A percentile compares a stretch with the other conserved stretches of the same genome.
Conservation (phyloP, 257 asterid genomes). For the Forsythia suspensa region DNA sequence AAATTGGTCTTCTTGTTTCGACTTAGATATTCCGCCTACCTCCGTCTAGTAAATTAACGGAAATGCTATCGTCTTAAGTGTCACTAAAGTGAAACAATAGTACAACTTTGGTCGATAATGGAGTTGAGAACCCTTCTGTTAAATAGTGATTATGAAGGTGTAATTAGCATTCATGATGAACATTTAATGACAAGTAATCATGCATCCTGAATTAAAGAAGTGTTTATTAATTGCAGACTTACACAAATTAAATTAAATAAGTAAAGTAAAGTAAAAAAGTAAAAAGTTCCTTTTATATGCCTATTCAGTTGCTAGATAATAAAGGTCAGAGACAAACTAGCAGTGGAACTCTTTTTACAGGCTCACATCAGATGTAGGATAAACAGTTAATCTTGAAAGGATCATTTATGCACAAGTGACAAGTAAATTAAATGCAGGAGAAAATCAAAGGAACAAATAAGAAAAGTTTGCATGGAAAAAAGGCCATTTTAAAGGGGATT, state of each 20-base stretch:
- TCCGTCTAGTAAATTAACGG: neutral
- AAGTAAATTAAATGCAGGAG: neutral
- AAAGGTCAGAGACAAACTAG: slow-evolving; percentile 9
- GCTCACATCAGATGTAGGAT: slow-evolving; percentile 1
- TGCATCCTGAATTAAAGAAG: neutral
- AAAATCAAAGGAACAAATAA: neutral
- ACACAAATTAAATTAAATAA: neutral
- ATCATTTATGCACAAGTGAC: neutral
- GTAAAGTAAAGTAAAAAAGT: neutral
- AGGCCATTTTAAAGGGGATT: neutral
- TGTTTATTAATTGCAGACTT: slow-evolving; percentile 8
- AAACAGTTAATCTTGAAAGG: neutral
- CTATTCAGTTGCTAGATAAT: slow-evolving; percentile 6
- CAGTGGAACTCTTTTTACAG: neutral
- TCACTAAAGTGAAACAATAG: too few relatives aligned
- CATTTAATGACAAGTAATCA: neutral
- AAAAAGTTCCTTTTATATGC: slow-evolving; percentile 18
- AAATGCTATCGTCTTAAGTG: too few relatives aligned
- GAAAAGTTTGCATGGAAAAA: neutral
- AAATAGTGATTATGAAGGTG: neutral
- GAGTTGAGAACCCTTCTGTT: neutral
- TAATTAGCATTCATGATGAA: neutral
- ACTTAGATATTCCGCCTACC: neutral
- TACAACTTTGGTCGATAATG: neutral
- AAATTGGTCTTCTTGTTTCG: too few relatives aligned